Conservation (phyloP, 768 basidiomycete species). For the Antrodiella citrinella region DNA sequence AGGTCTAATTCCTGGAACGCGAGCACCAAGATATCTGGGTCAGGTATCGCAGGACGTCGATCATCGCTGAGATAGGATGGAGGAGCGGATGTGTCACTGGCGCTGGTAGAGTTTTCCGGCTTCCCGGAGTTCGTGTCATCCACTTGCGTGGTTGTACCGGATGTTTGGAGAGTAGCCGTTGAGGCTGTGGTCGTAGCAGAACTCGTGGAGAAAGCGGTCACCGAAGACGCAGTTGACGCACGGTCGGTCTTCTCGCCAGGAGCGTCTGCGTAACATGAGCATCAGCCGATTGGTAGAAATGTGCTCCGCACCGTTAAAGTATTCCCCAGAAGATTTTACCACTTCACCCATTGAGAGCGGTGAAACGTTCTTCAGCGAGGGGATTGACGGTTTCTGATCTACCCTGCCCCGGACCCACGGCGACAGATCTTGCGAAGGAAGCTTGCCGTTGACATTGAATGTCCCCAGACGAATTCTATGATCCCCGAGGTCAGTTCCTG, state of each 20-base stretch:
- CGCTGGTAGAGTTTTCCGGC: too few species aligned
- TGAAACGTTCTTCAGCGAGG: slow-evolving; percentile 18
- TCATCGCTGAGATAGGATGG: slow-evolving; percentile 13
- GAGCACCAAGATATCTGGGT: slow-evolving; percentile 66
- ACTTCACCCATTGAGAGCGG: slow-evolving; percentile 16
- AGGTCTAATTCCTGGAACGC: slow-evolving; percentile 79
- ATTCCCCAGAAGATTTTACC: background rate
- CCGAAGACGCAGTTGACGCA: background rate
- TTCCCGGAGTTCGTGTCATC: background rate
- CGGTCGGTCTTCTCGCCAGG: background rate
- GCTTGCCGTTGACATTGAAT: slow-evolving; percentile 79
- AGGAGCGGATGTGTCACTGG: too few species aligned
- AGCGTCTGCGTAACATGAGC: background rate
- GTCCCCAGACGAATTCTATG: slow-evolving; percentile 63
- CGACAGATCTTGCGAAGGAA: slow-evolving; percentile 65
- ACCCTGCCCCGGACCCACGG: slow-evolving; percentile 44
- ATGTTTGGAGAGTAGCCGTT: background rate
- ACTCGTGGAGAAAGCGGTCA: background rate
- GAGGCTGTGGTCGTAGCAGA: background rate
- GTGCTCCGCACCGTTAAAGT: background rate
- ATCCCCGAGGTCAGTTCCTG: background rate
- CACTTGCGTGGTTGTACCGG: background rate
- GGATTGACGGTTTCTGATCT: slow-evolving; percentile 11
- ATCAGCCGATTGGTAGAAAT: background rate
- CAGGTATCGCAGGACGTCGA: too few species aligned